These are phyloP conservation scores for Ophiognomonia clavigignenti-juglandacearum DNA, from an alignment of 2,329 filamentous ascomycete genomes.

Conservation along the genomic window DNA sequence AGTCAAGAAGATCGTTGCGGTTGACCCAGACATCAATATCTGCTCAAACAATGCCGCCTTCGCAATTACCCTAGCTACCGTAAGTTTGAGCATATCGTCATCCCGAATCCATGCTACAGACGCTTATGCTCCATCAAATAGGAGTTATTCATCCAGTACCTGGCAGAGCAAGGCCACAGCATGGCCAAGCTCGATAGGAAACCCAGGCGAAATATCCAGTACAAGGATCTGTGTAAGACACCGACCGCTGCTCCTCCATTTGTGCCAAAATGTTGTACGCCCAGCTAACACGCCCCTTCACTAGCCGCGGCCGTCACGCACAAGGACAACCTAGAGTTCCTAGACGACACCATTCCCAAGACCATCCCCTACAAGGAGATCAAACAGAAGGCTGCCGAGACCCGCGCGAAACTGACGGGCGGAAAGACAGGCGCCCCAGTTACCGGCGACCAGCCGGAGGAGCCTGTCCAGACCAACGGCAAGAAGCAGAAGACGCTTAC, in stretches of 20 bases:
- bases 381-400: constrained; percentile 57
- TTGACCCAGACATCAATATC: constrained; percentile 78
- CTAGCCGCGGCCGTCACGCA: constrained; percentile 78
- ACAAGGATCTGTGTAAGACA: constrained; percentile 86
- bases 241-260: too few relatives aligned
- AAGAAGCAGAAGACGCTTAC: constrained; percentile 31
- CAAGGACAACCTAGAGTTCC: constrained; percentile 91
- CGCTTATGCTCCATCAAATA: constrained; percentile 28
- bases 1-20: constrained; percentile 90
- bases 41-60: constrained; percentile 95
- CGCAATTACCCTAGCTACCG: constrained; percentile 85
- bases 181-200: constrained; percentile 89
- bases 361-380: constrained; percentile 76
- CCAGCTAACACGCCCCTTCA: neutral
- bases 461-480: constrained; percentile 24
- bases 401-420: constrained; percentile 42
- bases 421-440: constrained; percentile 30
- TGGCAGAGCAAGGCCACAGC: constrained; percentile 78
- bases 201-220: constrained; percentile 89
- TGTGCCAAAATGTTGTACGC: too few relatives aligned
- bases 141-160: constrained; percentile 95
- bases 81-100: constrained; percentile 31
- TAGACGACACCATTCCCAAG: constrained; percentile 84
- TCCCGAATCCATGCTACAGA: neutral
- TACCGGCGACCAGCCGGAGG: constrained; percentile 20